Evolutionary conservation across 148 eudicot species (phyloP), one percentile per base, ranked within the genome.

Genomic region (Pharnaceum exiguum): DNA sequence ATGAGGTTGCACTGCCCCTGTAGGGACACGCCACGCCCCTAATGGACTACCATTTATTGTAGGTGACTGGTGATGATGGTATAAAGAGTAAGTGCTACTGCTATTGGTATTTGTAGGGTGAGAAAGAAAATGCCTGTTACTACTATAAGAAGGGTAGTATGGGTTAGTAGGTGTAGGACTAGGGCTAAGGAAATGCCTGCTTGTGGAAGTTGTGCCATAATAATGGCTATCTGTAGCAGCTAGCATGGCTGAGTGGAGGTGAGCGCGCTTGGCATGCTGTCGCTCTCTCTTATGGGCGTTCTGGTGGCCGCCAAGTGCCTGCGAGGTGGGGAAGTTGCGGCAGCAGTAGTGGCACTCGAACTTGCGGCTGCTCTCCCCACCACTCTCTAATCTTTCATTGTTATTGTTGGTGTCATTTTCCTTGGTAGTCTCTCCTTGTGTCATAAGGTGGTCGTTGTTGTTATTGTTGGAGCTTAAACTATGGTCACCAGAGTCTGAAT

Each of bases 261-360:
- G 88, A 28, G 88, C 86, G 0, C 96, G 70, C 18, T 93, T 93
- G 3, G 96, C 98, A 30, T 85, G 79, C 46, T 88, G 94, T 2
- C 98, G 82, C 65, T 93, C 99, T 15, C 96, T 66, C 61, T 86
- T 89, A 70, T 93, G 99, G 5, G 99, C 99, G 59, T 93, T 93
- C 46, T 93, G 99, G 67, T 93, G 99, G 44, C 99, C 99, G 2
- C 99, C 99, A 1, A 93, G 75, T 38, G 99, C 99, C 70, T 93
- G 99, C 1, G 99, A 93, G 8, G 99, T 93, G 0, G 96, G 87
- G 76, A 93, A 93, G 74, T 78, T 85, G 59, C 96, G 55, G 65
- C 85, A 76, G 46, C 99, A 93, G 25, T 93, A 93, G 33, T 93
- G 95, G 78, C 99, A 93, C 59, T 93, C 95, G 50, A 93, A 93